Base-by-base conservation (phyloP, 306 rosid species). In the Corylus americana region DNA sequence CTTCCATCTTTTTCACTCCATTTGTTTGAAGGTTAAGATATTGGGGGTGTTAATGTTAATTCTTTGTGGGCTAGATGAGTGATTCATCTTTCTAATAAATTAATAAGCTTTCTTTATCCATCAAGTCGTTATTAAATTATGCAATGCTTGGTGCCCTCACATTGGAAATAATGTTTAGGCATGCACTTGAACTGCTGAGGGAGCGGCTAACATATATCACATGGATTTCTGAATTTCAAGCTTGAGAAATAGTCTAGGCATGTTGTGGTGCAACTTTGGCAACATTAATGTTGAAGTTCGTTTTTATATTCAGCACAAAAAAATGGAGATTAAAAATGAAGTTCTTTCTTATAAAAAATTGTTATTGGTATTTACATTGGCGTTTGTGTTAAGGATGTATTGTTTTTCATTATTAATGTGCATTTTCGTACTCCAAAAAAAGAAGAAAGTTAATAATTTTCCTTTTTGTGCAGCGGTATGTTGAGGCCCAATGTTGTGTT, bases 401-500 rank as follows among this genome's bases (percentile, higher is more conserved):
- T 13, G 3, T 14, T 74, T 31, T 39, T 17, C 18, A 8, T 61
- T 31, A 13, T 37, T 57, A 7, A 61, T 37, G 18, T 48, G 8
- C 8, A 49, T 58, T 45, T 27, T 49, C 25, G 0, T 14, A 3
- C 71, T 4, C n/a, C 45, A 44, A 55, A 22, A 25, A 76, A 48
- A 22, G 39, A 75, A 5, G 69, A 49, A 69, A 57, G 48, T 73
- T 49, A 37, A 59, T 55, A 9, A 16, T 47, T 27, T 18, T 67
- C 45, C 80, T 42, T 58, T 87, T 22, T 55, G 57, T 87, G 88
- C 87, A 96, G 99, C 93, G 99, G 37, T 96, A 96, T 78, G 96
- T 93, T 73, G 99, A 96, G 88, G 98, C 98, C 83, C 99, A 93
- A 70, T 96, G 99, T 83, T 91, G 91, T 80, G 77, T 96, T 63